Evolutionary conservation across 2,329 filamentous ascomycete species (phyloP).

Genomic region (Fusarium setosum): DNA sequence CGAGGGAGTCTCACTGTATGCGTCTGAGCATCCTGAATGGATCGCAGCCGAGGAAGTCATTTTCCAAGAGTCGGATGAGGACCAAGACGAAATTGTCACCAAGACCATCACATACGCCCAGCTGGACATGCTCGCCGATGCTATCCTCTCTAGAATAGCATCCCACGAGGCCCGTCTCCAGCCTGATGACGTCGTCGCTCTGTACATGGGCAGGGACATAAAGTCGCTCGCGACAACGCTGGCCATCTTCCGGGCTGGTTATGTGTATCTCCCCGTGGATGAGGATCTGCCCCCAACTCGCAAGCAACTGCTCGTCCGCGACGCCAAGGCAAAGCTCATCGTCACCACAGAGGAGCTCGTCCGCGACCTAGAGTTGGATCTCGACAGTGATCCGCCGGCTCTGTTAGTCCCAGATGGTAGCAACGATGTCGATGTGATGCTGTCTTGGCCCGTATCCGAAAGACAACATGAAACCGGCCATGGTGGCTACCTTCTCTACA

Average conservation of each 20-base stretch:
- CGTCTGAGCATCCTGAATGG: constrained; percentile 10
- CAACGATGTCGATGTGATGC: accelerated
- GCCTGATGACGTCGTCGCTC: constrained; percentile 7
- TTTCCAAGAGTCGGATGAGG: background rate
- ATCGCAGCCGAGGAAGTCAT: constrained; percentile 13
- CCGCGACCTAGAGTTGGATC: background rate
- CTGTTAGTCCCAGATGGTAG: background rate
- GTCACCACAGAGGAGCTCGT: background rate
- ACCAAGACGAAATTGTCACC: background rate
- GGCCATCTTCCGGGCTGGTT: constrained; percentile 17
- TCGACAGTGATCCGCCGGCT: accelerated
- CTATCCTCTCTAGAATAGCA: background rate
- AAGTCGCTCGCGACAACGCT: constrained; percentile 14
- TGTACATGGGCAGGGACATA: constrained; percentile 14
- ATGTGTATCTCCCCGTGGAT: constrained; percentile 11
- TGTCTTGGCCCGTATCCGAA: background rate
- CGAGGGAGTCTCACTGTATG: background rate
- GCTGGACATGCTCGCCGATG: background rate
- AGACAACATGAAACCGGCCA: background rate
- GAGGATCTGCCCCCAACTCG: constrained; percentile 6
- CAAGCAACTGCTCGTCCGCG: constrained; percentile 19
- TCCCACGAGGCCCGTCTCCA: background rate
- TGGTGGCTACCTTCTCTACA: constrained; percentile 28
- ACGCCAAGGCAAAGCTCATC: constrained; percentile 11
- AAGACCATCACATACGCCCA: constrained; percentile 10